Base-by-base conservation (phyloP, 495 filamentous ascomycete species). In the Trichoderma virens region DNA sequence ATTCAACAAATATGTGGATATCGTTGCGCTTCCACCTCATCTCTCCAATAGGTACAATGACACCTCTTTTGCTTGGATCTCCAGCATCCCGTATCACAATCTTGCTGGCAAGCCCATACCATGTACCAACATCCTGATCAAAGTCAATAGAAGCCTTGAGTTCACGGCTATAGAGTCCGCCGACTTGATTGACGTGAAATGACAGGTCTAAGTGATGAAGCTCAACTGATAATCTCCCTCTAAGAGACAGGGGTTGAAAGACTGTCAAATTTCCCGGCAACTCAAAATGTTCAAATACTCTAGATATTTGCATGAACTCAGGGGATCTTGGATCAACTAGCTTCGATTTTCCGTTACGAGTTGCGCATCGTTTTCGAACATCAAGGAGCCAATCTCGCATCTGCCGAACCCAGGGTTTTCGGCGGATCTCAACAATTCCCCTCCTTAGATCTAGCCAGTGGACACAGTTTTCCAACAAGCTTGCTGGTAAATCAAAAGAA, bases 361-460 rank as follows among this genome's bases (percentile, higher is more conserved):
- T n/a, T 47, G 43, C 43, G 8, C 18, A 8, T 7, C 43, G 18
- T 7, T 23, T n/a, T 5, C 3, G n/a, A 25, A 47, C 0, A n/a
- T 47, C 16, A 18, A 47, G 8, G 5, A 7, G 18, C 43, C 43
- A 47, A 20, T 47, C 43, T 3, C n/a, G 43, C 18, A 14, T 20
- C 43, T 20, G n/a, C n/a, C 43, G n/a, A 25, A 23, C n/a, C n/a
- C 18, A 47, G 2, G 5, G 5, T 6, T 20, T 11, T 41, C 66
- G 45, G 35, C 65, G 59, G 60, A 77, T 67, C 74, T 76, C 62
- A 72, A 74, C 39, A 69, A 72, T 43, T 2, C 60, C 32, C 0
- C 8, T 38, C 16, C 4, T 23, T 14, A 39, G 16, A 23, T 38
- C 32, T 5, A 88, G 68, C 87, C 88, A 90, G 67, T 90, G 88